Conservation (phyloP, 495 filamentous ascomycete genomes). For the Daldinia loculata region DNA sequence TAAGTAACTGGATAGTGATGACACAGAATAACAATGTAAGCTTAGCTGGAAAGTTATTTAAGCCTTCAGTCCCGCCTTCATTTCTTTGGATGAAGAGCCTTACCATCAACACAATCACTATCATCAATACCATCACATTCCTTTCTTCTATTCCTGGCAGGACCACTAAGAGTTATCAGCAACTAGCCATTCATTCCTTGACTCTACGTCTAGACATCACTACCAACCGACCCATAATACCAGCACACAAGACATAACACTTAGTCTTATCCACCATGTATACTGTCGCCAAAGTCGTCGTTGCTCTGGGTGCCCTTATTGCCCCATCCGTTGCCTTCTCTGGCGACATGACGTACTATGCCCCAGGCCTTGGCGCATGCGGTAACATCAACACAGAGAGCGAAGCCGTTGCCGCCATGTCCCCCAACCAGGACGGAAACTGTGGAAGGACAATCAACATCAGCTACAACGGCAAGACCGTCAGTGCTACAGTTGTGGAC, state of each 20-base stretch:
- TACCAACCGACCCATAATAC: background rate
- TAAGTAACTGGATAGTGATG: background rate
- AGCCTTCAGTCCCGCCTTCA: background rate
- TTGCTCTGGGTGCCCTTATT: slow-evolving; percentile 24
- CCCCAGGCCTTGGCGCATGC: slow-evolving; percentile 55
- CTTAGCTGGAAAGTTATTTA: slow-evolving; percentile 3
- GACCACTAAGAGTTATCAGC: background rate
- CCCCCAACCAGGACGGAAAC: slow-evolving; percentile 51
- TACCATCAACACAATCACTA: background rate
- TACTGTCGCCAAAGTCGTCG: slow-evolving; percentile 24
- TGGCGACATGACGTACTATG: slow-evolving; percentile 58
- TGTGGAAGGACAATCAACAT: slow-evolving; percentile 73
- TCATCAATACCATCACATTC: background rate
- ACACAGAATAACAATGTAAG: background rate
- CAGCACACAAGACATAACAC: background rate
- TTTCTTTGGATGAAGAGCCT: background rate
- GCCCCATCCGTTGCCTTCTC: slow-evolving; percentile 35
- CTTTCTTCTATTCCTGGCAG: slow-evolving; percentile 6
- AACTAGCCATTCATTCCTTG: background rate
- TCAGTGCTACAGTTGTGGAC: slow-evolving; percentile 69
- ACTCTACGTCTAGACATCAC: background rate
- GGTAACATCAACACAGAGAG: slow-evolving; percentile 49
- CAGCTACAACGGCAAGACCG: slow-evolving; percentile 61
- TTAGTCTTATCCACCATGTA: slow-evolving; percentile 19
- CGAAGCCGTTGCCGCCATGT: slow-evolving; percentile 56